phyloP scores from a whole-genome alignment of 345 rosid genomes.

The Brassica cretica region DNA sequence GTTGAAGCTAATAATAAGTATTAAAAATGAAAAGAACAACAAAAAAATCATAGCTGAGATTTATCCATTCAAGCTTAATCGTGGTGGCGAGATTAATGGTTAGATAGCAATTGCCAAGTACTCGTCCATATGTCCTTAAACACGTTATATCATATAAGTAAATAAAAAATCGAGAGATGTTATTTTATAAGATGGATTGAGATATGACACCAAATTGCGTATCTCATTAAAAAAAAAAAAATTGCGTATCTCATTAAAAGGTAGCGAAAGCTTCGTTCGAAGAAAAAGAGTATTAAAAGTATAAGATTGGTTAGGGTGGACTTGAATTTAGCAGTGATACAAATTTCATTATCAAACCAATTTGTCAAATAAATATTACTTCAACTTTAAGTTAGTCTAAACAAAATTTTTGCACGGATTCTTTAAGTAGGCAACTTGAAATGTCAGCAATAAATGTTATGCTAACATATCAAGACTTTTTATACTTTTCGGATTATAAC shows the following conservation, averaged over 20 bases:
- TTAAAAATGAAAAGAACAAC: background rate
- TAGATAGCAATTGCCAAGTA: slow-evolving; percentile 12
- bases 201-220: slow-evolving; percentile 24
- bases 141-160: slow-evolving; percentile 8
- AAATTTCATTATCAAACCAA: background rate
- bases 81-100: background rate
- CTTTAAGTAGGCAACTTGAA: slow-evolving; percentile 21
- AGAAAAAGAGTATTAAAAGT: too few relatives aligned
- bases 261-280: too few relatives aligned
- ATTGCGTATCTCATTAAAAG: too few relatives aligned
- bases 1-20: slow-evolving; percentile 1
- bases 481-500: background rate
- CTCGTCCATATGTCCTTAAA: background rate
- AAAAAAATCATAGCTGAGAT: background rate
- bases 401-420: background rate
- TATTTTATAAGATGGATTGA: slow-evolving; percentile 16
- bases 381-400: background rate
- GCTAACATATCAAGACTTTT: slow-evolving; percentile 5
- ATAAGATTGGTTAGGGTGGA: background rate
- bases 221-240: background rate
- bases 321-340: slow-evolving; percentile 4
- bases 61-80: background rate
- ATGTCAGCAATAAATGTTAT: slow-evolving; percentile 17
- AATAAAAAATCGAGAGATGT: background rate
- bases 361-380: slow-evolving; percentile 4